Conservation (phyloP, 208 protist genomes). For the Porcisia deanei region DNA sequence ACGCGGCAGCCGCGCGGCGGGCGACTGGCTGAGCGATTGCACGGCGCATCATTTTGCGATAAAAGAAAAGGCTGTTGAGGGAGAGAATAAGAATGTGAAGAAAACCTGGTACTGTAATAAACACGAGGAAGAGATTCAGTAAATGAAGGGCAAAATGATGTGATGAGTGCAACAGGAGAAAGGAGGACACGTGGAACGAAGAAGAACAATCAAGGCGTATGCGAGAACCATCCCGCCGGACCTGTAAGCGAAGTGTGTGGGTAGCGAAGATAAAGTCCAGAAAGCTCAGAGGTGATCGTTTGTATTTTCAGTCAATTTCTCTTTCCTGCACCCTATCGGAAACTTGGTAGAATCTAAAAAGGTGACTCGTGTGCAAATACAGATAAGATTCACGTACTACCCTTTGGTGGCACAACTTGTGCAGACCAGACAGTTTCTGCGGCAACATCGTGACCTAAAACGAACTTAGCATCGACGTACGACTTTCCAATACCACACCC, state of each 20-base stretch:
- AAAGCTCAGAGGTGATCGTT: not conserved
- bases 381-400: constrained; percentile 8
- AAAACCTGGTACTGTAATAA: not conserved
- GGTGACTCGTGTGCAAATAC: not conserved
- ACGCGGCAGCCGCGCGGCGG: constrained; percentile 46
- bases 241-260: not conserved
- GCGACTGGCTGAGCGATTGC: constrained; percentile 58
- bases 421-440: constrained; percentile 71
- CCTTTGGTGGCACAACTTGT: constrained; percentile 39
- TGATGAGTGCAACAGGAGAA: not conserved
- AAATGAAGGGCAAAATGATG: not conserved
- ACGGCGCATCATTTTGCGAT: constrained; percentile 85
- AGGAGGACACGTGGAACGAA: not conserved
- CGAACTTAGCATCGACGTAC: constrained; percentile 85
- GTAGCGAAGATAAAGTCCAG: not conserved
- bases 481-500: constrained; percentile 84
- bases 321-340: not conserved
- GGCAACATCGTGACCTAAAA: constrained; percentile 80
- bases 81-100: constrained; percentile 8
- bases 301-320: not conserved
- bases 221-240: not conserved
- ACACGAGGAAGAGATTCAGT: not conserved
- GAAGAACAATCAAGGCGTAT: not conserved
- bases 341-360: not conserved
- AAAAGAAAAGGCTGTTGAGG: not conserved